Percentiles rank a stretch among this genome's conserved stretches.
Conservation (phyloP, 306 rosid species). For the Ormosia emarginata region DNA sequence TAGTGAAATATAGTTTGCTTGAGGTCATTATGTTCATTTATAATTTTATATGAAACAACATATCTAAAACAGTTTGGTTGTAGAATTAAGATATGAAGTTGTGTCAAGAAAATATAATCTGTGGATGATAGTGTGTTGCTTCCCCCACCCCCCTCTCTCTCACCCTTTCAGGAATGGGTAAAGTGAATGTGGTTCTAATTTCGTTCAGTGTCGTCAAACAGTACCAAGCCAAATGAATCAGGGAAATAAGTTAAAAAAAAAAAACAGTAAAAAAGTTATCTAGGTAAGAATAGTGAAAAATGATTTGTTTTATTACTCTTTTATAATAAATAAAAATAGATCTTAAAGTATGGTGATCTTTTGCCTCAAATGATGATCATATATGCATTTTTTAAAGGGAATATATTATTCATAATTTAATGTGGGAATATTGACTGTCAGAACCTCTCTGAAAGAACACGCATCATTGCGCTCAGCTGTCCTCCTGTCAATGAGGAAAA, state of each 20-base stretch:
- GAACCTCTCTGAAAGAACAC: slow-evolving; percentile 76
- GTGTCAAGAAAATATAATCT: too few species aligned
- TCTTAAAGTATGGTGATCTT: neutral
- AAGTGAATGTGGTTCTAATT: too few species aligned
- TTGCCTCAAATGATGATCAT: neutral
- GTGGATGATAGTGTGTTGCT: too few species aligned
- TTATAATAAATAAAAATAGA: neutral
- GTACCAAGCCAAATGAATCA: too few species aligned
- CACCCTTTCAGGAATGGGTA: too few species aligned
- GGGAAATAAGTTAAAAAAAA: too few species aligned
- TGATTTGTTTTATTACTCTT: neutral
- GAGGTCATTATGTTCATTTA: neutral
- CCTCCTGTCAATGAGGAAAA: slow-evolving; percentile 82
- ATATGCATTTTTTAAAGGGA: neutral
- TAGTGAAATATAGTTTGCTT: neutral
- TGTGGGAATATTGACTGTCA: slow-evolving; percentile 30
- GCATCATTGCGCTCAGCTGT: slow-evolving; percentile 64
- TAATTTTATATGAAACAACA: neutral
- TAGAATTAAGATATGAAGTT: neutral
- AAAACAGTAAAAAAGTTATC: too few species aligned
- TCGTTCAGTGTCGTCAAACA: too few species aligned
- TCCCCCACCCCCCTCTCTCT: too few species aligned
- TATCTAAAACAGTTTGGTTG: neutral
- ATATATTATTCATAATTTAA: slow-evolving; percentile 29
- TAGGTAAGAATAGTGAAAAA: too few species aligned